A percentile compares a stretch with the other conserved stretches of the same genome.
Evolutionary conservation across 495 filamentous ascomycete species (phyloP).

Genomic region (Neurospora sp.): DNA sequence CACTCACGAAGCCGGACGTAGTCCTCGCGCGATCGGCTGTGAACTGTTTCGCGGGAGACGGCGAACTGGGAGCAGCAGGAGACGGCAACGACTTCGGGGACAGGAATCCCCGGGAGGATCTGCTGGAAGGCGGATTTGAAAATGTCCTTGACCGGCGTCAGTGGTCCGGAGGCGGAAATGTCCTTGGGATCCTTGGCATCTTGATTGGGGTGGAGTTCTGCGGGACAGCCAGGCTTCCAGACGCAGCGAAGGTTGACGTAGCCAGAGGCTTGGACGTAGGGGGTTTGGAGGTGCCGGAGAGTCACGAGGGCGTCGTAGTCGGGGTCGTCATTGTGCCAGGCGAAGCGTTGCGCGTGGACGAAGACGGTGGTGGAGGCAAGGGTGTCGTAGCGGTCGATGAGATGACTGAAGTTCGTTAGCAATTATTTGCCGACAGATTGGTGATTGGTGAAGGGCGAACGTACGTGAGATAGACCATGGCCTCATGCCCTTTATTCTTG

Average conservation of each 20-base stretch:
- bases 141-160: constrained; percentile 1
- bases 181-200: constrained; percentile 16
- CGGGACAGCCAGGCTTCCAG: constrained; percentile 52
- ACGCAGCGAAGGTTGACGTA: constrained; percentile 60
- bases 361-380: constrained; percentile 51
- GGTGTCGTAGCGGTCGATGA: constrained; percentile 54
- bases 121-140: constrained; percentile 45
- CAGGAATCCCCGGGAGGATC: constrained; percentile 39
- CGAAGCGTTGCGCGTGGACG: constrained; percentile 49
- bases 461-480: constrained; percentile 51
- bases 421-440: constrained; percentile 19
- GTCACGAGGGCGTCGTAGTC: constrained; percentile 37
- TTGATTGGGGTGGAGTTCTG: constrained; percentile 37
- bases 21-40: constrained; percentile 33
- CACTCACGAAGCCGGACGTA: constrained; percentile 49
- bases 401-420: constrained; percentile 39
- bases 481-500: constrained; percentile 51
- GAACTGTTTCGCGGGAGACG: constrained; percentile 44
- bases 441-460: constrained; percentile 24
- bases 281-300: constrained; percentile 42
- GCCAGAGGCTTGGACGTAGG: constrained; percentile 44
- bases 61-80: constrained; percentile 67
- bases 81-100: constrained; percentile 37
- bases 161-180: background rate
- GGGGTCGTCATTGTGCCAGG: constrained; percentile 56